These are phyloP conservation scores for Cystobasidiaceae sp. DNA, from an alignment of 1,284 basidiomycete species.

Conservation along the genomic window DNA sequence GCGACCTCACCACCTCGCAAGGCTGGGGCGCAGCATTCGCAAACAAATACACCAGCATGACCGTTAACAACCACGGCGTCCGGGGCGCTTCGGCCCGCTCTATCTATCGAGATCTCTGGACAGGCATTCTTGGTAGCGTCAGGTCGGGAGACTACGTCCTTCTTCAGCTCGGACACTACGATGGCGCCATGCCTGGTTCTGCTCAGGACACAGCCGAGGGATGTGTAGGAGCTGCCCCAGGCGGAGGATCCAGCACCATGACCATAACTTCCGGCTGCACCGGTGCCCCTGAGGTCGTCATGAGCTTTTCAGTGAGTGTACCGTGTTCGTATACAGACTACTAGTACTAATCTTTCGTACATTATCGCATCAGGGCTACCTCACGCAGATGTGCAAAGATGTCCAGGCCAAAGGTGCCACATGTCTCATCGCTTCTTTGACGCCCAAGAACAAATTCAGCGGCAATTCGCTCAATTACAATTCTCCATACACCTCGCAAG, in stretches of 20 bases:
- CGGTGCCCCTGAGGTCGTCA: constrained; percentile 9
- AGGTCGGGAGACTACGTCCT: constrained; percentile 25
- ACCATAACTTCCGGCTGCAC: constrained; percentile 22
- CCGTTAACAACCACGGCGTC: constrained; percentile 25
- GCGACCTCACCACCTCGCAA: constrained; percentile 19
- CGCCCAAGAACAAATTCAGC: constrained; percentile 30
- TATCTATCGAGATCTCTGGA: constrained; percentile 12
- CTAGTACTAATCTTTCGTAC: background rate
- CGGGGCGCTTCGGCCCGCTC: constrained; percentile 16
- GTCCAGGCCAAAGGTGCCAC: constrained; percentile 22
- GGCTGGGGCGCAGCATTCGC: constrained; percentile 31
- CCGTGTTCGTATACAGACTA: background rate
- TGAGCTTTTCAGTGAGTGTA: constrained; percentile 8
- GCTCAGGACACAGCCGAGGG: constrained; percentile 20
- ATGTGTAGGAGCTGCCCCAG: constrained; percentile 10
- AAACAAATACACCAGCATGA: constrained; percentile 24
- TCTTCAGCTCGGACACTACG: constrained; percentile 21
- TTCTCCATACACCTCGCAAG: constrained; percentile 6
- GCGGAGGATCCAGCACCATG: background rate
- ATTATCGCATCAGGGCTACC: constrained; percentile 1
- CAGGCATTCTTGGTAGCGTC: constrained; percentile 7
- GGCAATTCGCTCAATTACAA: constrained; percentile 2
- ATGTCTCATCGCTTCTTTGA: constrained; percentile 19
- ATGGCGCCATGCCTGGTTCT: constrained; percentile 1
- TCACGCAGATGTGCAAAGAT: constrained; percentile 19